Conservation (phyloP, 2,329 filamentous ascomycete genomes). For the Cladosporium sphaerospermum region DNA sequence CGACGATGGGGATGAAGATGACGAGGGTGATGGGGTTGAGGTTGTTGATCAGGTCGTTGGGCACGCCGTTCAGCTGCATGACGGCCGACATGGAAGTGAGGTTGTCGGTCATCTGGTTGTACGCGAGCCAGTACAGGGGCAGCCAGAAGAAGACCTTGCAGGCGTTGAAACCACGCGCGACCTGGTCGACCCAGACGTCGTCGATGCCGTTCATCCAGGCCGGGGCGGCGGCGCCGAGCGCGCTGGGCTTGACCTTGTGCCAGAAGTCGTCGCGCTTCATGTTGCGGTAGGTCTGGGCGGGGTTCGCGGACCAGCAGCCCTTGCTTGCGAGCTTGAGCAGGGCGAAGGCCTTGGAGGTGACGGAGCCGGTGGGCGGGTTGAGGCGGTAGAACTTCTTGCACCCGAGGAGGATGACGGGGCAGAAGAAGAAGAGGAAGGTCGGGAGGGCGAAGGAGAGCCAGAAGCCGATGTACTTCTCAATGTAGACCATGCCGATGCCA, state of each 20-base stretch:
- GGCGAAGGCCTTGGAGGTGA: slow-evolving; percentile 60
- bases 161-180: slow-evolving; percentile 59
- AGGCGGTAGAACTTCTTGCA: slow-evolving; percentile 48
- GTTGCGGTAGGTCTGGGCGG: slow-evolving; percentile 52
- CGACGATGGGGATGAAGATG: slow-evolving; percentile 23
- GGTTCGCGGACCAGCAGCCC: slow-evolving; percentile 16
- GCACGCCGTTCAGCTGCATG: slow-evolving; percentile 37
- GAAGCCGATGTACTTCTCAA: slow-evolving; percentile 57
- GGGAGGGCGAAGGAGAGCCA: slow-evolving; percentile 58
- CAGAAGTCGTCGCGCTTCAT: slow-evolving; percentile 46
- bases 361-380: slow-evolving; percentile 64
- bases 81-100: slow-evolving; percentile 39
- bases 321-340: slow-evolving; percentile 58
- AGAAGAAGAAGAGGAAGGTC: slow-evolving; percentile 59
- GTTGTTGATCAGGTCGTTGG: slow-evolving; percentile 42
- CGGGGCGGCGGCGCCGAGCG: slow-evolving; percentile 46
- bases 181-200: slow-evolving; percentile 72
- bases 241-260: slow-evolving; percentile 24
- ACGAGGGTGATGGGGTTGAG: slow-evolving; percentile 17
- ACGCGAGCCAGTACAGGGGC: slow-evolving; percentile 57
- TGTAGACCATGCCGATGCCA: slow-evolving; percentile 55
- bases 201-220: slow-evolving; percentile 71
- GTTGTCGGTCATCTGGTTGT: slow-evolving; percentile 43
- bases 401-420: slow-evolving; percentile 48
- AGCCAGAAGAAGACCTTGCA: slow-evolving; percentile 61